Evolutionary conservation across 2,329 filamentous ascomycete genomes (phyloP).

Genomic region (Cordyceps cateniannulata): DNA sequence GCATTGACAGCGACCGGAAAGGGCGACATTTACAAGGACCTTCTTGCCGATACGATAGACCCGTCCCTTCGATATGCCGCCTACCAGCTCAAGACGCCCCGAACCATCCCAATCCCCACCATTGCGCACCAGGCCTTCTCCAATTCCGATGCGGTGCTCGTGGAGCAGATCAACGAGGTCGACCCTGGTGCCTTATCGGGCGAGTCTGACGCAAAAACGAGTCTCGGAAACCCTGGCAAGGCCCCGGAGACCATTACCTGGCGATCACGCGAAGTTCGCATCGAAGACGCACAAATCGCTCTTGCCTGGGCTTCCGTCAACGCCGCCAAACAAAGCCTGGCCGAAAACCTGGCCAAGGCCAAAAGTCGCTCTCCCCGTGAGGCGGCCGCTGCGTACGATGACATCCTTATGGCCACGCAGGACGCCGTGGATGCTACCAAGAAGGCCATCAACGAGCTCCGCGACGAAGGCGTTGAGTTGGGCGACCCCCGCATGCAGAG

Average conservation of each 20-base stretch:
- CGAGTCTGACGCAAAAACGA: slow-evolving; percentile 41
- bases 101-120: slow-evolving; percentile 72
- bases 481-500: slow-evolving; percentile 86
- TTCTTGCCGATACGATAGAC: slow-evolving; percentile 80
- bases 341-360: slow-evolving; percentile 39
- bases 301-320: slow-evolving; percentile 69
- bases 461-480: slow-evolving; percentile 74
- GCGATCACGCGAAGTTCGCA: slow-evolving; percentile 76
- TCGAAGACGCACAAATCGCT: slow-evolving; percentile 90
- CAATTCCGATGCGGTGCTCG: slow-evolving; percentile 52
- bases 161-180: slow-evolving; percentile 61
- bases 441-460: slow-evolving; percentile 84
- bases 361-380: slow-evolving; percentile 49
- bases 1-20: slow-evolving; percentile 55
- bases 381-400: slow-evolving; percentile 82
- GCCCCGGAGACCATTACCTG: slow-evolving; percentile 73
- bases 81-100: slow-evolving; percentile 82
- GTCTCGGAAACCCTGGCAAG: slow-evolving; percentile 43
- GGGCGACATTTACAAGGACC: slow-evolving; percentile 77
- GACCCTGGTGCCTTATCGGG: slow-evolving; percentile 43
- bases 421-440: slow-evolving; percentile 93
- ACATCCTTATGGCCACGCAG: slow-evolving; percentile 81
- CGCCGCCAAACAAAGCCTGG: slow-evolving; percentile 43
- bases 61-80: slow-evolving; percentile 91
- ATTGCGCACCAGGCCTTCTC: slow-evolving; percentile 79